Evolutionary conservation across 2,329 filamentous ascomycete species (phyloP).

Genomic region (Colletotrichum acutatum): DNA sequence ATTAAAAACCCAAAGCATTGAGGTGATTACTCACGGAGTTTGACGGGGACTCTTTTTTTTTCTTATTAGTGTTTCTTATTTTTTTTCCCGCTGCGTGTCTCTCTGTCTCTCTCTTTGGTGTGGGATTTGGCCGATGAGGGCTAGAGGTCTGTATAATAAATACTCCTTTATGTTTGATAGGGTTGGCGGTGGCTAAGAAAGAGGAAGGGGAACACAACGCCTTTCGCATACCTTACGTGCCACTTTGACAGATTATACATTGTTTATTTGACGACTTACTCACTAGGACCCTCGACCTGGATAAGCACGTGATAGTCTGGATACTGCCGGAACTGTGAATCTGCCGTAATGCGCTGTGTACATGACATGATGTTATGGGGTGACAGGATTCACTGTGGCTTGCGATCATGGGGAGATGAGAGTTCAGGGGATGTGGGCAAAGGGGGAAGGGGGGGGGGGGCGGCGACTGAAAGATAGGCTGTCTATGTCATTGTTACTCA

Average conservation of each 20-base stretch:
- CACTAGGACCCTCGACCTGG: neutral
- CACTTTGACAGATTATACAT: slow-evolving; percentile 30
- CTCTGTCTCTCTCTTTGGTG: slow-evolving; percentile 12
- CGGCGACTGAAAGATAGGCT: neutral
- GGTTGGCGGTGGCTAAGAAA: neutral
- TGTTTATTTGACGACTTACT: neutral
- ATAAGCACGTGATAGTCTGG: no score
- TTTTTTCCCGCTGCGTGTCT: slow-evolving; percentile 21
- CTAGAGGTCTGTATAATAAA: slow-evolving; percentile 36
- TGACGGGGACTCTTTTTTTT: slow-evolving; percentile 31
- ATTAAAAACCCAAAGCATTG: slow-evolving; percentile 31
- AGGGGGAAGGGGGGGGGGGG: no score
- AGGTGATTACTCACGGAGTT: slow-evolving; percentile 33
- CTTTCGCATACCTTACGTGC: slow-evolving; percentile 15
- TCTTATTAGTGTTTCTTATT: slow-evolving; percentile 21
- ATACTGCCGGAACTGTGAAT: no score
- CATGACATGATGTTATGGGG: neutral
- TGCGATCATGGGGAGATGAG: neutral
- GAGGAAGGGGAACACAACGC: neutral
- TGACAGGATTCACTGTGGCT: neutral
- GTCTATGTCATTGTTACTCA: neutral
- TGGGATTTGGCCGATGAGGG: slow-evolving; percentile 1
- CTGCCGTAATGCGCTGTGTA: no score
- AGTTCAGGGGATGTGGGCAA: no score
- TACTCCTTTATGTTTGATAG: slow-evolving; percentile 19